phyloP scores from a whole-genome alignment of 2,329 filamentous ascomycete species.

The Pseudogymnoascus sp. region DNA sequence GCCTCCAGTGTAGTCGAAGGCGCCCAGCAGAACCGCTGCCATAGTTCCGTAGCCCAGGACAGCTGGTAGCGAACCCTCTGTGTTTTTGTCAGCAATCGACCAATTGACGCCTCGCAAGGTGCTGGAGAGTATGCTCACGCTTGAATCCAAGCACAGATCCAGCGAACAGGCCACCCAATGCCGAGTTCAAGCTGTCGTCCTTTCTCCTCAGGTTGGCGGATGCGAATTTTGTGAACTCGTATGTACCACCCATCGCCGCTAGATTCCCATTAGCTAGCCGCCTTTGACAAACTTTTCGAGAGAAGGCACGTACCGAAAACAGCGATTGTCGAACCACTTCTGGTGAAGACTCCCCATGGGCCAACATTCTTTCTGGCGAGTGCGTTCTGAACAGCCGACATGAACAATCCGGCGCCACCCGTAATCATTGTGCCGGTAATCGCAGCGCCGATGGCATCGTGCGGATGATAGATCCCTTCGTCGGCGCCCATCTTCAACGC shows the following conservation, averaged over 20 bases:
- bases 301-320: conserved; percentile 47
- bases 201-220: conserved; percentile 63
- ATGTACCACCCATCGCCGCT: conserved; percentile 63
- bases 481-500: conserved; percentile 38
- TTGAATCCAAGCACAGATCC: conserved; percentile 55
- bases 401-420: conserved; percentile 60
- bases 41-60: conserved; percentile 57
- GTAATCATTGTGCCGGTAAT: conserved; percentile 59
- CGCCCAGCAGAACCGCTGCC: conserved; percentile 47
- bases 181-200: conserved; percentile 58
- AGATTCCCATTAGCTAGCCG: conserved; percentile 9
- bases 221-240: conserved; percentile 58
- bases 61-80: conserved; percentile 40
- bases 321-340: conserved; percentile 67
- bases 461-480: conserved; percentile 56
- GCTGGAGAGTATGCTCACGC: conserved; percentile 37
- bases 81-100: conserved; percentile 7
- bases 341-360: conserved; percentile 70
- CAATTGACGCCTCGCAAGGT: neutral
- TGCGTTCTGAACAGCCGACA: conserved; percentile 79
- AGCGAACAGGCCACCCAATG: conserved; percentile 58
- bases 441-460: conserved; percentile 65
- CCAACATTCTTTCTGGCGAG: conserved; percentile 77
- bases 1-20: conserved; percentile 58
- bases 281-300: conserved; percentile 14